These are phyloP conservation scores for Fusarium sp. DNA, from an alignment of 2,329 filamentous ascomycete species.

Conservation along the genomic window DNA sequence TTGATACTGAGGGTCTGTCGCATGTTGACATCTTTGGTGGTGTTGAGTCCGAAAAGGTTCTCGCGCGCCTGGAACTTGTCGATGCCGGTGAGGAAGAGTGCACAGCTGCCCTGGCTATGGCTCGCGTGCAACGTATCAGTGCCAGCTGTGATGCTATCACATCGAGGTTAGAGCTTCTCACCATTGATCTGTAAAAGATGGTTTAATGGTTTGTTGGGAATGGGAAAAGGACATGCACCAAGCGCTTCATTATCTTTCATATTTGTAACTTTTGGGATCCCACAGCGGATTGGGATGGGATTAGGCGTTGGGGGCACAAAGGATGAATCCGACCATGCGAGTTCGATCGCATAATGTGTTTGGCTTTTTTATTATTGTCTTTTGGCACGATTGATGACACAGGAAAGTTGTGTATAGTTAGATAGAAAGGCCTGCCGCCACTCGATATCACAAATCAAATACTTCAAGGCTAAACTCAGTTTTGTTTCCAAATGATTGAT, in stretches of 20 bases:
- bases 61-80: slow-evolving; percentile 72
- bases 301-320: slow-evolving; percentile 39
- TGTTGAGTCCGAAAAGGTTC: slow-evolving; percentile 71
- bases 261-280: slow-evolving; percentile 36
- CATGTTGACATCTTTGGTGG: slow-evolving; percentile 61
- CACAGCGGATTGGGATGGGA: slow-evolving; percentile 34
- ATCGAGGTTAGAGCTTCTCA: slow-evolving; percentile 53
- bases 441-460: slow-evolving; percentile 41
- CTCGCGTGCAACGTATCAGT: slow-evolving; percentile 62
- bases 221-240: slow-evolving; percentile 32
- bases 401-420: slow-evolving; percentile 45
- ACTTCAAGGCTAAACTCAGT: slow-evolving; percentile 12
- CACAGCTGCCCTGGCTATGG: slow-evolving; percentile 57
- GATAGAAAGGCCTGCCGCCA: slow-evolving; percentile 45
- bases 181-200: slow-evolving; percentile 47
- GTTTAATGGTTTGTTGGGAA: not conserved
- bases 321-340: slow-evolving; percentile 30
- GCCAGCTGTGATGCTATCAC: slow-evolving; percentile 50
- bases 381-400: slow-evolving; percentile 44
- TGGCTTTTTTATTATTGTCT: slow-evolving; percentile 12
- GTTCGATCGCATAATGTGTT: slow-evolving; percentile 41
- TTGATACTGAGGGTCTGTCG: slow-evolving; percentile 57
- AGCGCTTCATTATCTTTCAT: slow-evolving; percentile 41
- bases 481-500: not conserved
- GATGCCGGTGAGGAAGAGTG: slow-evolving; percentile 64